Evolutionary conservation across 1,139 yeast genomes (phyloP).

Genomic region (Candida sanyaensis): DNA sequence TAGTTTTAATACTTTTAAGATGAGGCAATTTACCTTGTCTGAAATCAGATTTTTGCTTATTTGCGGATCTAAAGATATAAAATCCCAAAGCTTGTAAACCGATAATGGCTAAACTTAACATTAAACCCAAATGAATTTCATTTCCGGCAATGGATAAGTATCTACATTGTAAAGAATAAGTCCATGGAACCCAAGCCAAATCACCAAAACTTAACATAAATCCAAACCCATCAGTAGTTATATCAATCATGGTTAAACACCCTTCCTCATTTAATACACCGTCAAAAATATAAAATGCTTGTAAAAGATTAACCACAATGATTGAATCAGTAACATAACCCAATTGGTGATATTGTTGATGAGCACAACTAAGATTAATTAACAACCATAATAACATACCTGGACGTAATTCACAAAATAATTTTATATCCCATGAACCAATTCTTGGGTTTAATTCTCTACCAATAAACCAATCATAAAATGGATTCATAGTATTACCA

Average conservation of each 20-base stretch:
- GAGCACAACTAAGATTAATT: conserved; percentile 76
- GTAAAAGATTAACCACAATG: conserved; percentile 65
- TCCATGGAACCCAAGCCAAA: conserved; percentile 89
- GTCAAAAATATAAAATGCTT: conserved; percentile 82
- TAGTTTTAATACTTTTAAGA: conserved; percentile 65
- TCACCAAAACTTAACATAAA: conserved; percentile 96
- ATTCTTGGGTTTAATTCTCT: conserved; percentile 92
- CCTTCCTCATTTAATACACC: conserved; percentile 94
- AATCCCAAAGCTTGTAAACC: conserved; percentile 61
- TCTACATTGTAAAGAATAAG: conserved; percentile 84
- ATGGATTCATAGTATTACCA: conserved; percentile 75
- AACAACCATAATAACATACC: conserved; percentile 88
- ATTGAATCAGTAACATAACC: conserved; percentile 75
- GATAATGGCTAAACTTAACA: conserved; percentile 34
- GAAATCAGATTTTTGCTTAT: conserved; percentile 82
- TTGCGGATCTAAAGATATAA: conserved; percentile 80
- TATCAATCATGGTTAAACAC: conserved; percentile 88
- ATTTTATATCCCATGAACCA: conserved; percentile 82
- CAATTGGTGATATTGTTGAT: conserved; percentile 66
- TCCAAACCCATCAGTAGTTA: conserved; percentile 96
- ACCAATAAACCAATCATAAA: conserved; percentile 97
- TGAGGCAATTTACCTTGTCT: conserved; percentile 72
- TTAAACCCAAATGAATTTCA: conserved; percentile 57
- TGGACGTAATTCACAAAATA: conserved; percentile 93
- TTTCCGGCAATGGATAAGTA: conserved; percentile 63